A percentile compares a stretch with the other conserved stretches of the same genome.
Evolutionary conservation across 1,139 yeast species (phyloP).

Genomic region (Geotrichum phurueaensis): DNA sequence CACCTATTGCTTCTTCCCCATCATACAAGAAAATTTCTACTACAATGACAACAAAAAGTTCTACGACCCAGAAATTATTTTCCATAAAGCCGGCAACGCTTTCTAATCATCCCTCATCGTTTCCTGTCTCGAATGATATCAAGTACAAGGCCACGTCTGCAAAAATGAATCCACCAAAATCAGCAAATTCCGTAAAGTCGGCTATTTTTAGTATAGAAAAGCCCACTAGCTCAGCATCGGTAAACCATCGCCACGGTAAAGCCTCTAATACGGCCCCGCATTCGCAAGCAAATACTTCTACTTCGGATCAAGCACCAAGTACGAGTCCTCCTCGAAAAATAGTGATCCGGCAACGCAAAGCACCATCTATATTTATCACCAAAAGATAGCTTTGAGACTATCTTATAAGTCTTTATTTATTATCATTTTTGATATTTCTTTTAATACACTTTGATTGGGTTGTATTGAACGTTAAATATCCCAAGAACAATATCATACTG

Average conservation of each 20-base stretch:
- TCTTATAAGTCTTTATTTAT: background rate
- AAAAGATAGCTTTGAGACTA: slow-evolving; percentile 5
- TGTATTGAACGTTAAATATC: background rate
- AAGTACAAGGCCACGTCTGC: background rate
- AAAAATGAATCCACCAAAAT: background rate
- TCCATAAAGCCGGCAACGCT: background rate
- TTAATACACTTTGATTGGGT: background rate
- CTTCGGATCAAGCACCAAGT: background rate
- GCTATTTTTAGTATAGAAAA: background rate
- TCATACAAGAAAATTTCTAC: background rate
- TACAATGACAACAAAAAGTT: background rate
- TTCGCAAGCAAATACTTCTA: background rate
- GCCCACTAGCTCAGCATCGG: background rate
- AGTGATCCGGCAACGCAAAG: slow-evolving; percentile 1
- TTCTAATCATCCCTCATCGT: background rate
- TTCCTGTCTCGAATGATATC: background rate
- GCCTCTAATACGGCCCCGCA: background rate
- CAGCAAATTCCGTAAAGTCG: background rate
- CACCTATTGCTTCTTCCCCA: background rate
- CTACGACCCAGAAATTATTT: slow-evolving; percentile 4
- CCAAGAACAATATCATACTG: too few relatives aligned
- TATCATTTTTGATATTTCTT: background rate
- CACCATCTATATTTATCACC: slow-evolving; percentile 12
- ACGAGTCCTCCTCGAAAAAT: background rate
- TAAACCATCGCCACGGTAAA: background rate